phyloP scores from a whole-genome alignment of 768 basidiomycete genomes.

The Boletus reticuloceps region DNA sequence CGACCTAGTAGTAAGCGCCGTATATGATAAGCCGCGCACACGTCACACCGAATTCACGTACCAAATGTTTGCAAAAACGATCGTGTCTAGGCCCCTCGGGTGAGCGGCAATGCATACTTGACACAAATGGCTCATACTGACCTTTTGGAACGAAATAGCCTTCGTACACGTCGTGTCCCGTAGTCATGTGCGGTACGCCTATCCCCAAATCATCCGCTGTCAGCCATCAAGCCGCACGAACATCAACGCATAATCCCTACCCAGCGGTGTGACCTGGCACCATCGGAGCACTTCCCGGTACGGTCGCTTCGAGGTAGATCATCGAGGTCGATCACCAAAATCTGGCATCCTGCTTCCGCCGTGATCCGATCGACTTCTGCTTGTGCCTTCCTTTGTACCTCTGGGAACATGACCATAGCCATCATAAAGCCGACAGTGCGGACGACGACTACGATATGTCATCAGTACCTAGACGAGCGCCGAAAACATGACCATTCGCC shows the following conservation, averaged over 20 bases:
- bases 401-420: constrained; percentile 25
- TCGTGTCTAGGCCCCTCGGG: constrained; percentile 19
- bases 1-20: constrained; percentile 10
- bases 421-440: constrained; percentile 22
- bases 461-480: too few species aligned
- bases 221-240: neutral
- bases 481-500: neutral
- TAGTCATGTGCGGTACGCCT: constrained; percentile 31
- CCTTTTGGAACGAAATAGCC: constrained; percentile 22
- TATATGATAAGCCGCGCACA: neutral
- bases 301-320: constrained; percentile 25
- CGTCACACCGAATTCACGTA: neutral
- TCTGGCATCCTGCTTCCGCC: constrained; percentile 11
- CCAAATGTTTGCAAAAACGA: constrained; percentile 15
- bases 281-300: constrained; percentile 24
- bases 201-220: neutral
- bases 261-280: constrained; percentile 24
- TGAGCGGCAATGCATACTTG: neutral
- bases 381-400: constrained; percentile 25
- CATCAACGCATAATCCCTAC: neutral
- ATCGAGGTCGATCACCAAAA: constrained; percentile 21
- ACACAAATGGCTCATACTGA: neutral
- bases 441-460: constrained; percentile 16
- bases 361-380: constrained; percentile 25
- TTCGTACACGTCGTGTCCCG: constrained; percentile 12